Evolutionary conservation across 1,284 basidiomycete genomes (phyloP).

Genomic region (Gomphus bonarii): DNA sequence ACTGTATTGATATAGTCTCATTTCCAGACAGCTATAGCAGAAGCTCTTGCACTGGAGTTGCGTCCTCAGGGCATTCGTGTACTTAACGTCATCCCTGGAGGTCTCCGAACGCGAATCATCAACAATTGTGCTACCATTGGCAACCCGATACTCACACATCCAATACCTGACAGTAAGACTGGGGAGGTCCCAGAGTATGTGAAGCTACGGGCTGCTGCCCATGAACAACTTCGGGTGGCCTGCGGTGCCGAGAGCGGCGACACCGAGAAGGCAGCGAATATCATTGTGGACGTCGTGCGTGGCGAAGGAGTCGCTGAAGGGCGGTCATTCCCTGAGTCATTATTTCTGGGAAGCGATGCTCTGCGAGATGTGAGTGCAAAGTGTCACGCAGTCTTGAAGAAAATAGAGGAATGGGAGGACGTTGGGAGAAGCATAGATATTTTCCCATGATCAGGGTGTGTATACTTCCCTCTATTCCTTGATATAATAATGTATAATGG

Average conservation of each 20-base stretch:
- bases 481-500: neutral
- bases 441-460: neutral
- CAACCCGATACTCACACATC: neutral
- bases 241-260: conserved; percentile 15
- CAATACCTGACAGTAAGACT: neutral
- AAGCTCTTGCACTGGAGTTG: conserved; percentile 40
- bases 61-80: conserved; percentile 41
- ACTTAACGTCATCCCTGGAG: conserved; percentile 40
- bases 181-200: conserved; percentile 1
- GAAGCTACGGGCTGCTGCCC: neutral
- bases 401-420: conserved; percentile 22
- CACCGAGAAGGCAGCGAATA: conserved; percentile 14
- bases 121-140: neutral
- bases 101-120: conserved; percentile 31
- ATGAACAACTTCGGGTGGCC: neutral
- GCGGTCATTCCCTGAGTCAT: conserved; percentile 5
- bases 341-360: conserved; percentile 15
- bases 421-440: conserved; percentile 10
- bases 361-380: conserved; percentile 13
- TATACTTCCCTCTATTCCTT: neutral
- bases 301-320: conserved; percentile 16
- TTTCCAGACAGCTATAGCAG: conserved; percentile 29
- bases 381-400: conserved; percentile 14
- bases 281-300: conserved; percentile 17
- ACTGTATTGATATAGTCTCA: neutral